Evolutionary conservation across 192 early-diverging fungal species (phyloP).

Genomic region (Coemansia guatemalensis): DNA sequence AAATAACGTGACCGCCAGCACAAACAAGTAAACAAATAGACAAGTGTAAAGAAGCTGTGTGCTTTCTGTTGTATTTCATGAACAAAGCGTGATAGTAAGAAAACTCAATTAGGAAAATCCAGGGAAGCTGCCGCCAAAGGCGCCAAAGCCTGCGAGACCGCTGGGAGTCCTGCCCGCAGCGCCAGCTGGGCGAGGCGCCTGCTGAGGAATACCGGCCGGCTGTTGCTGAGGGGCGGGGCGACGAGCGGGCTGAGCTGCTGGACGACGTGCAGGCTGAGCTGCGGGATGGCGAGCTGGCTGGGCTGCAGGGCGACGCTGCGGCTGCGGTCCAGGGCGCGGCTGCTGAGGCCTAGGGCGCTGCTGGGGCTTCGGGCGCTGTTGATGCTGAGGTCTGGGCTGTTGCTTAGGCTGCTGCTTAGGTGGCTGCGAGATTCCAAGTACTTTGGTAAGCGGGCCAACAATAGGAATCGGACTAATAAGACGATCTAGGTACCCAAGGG

Average conservation of each 20-base stretch:
- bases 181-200: too few species aligned
- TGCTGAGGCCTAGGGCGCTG: constrained; percentile 13
- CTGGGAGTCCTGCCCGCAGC: constrained; percentile 10
- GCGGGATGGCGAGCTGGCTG: constrained; percentile 4
- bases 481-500: constrained; percentile 39
- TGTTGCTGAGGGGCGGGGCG: constrained; percentile 6
- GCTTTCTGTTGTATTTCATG: not conserved
- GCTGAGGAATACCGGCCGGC: constrained; percentile 12
- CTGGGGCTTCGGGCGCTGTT: constrained; percentile 17
- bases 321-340: constrained; percentile 4
- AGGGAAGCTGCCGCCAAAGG: constrained; percentile 22
- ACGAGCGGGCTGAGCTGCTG: constrained; percentile 10
- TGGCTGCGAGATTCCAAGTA: constrained; percentile 26
- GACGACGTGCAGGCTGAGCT: not conserved
- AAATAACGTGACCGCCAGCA: too few species aligned
- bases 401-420: constrained; percentile 19
- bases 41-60: too few species aligned
- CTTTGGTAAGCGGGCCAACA: constrained; percentile 33
- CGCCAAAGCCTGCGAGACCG: constrained; percentile 12
- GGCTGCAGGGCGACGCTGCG: constrained; percentile 13
- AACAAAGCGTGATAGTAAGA: constrained; percentile 2
- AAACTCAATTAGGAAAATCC: constrained; percentile 9
- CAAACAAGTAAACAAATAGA: too few species aligned
- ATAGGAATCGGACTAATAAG: constrained; percentile 35
- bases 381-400: constrained; percentile 9